A percentile compares a stretch with the other conserved stretches of the same genome.
Evolutionary conservation across 441 rosid species (phyloP).

Genomic region (Arabidopsis lyrata): DNA sequence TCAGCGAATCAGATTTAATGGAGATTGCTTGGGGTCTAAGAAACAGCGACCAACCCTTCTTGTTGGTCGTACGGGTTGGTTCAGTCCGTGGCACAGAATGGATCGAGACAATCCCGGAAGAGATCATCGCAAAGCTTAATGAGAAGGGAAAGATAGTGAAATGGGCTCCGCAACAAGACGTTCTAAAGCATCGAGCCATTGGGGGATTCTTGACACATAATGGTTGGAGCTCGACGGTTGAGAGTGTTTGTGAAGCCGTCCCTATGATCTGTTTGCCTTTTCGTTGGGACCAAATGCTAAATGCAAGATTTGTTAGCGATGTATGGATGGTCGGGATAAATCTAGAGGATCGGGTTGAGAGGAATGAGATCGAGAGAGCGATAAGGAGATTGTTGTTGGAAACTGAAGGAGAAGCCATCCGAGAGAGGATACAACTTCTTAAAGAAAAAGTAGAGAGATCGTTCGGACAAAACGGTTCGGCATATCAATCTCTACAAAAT

Average conservation of each 20-base stretch:
- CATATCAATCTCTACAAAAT: slow-evolving; percentile 26
- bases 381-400: slow-evolving; percentile 10
- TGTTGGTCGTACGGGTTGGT: slow-evolving; percentile 45
- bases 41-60: slow-evolving; percentile 35
- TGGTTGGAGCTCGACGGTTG: slow-evolving; percentile 47
- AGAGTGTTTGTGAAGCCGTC: slow-evolving; percentile 46
- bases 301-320: slow-evolving; percentile 44
- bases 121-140: slow-evolving; percentile 21
- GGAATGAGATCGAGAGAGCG: slow-evolving; percentile 45
- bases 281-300: slow-evolving; percentile 50
- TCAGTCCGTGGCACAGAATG: slow-evolving; percentile 30
- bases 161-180: slow-evolving; percentile 39
- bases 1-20: slow-evolving; percentile 36
- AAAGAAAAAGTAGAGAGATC: slow-evolving; percentile 29
- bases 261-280: slow-evolving; percentile 54
- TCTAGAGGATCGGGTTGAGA: slow-evolving; percentile 46
- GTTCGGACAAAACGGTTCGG: slow-evolving; percentile 34
- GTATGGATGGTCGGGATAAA: slow-evolving; percentile 52
- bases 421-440: slow-evolving; percentile 32
- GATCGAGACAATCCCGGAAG: slow-evolving; percentile 32
- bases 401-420: slow-evolving; percentile 46
- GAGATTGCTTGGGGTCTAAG: slow-evolving; percentile 51
- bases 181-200: slow-evolving; percentile 39
- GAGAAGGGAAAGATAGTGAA: slow-evolving; percentile 36
- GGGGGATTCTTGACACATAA: slow-evolving; percentile 46